Percentiles rank a stretch among this genome's conserved stretches.
phyloP scores from a whole-genome alignment of 805 yeast genomes.

The Zygosaccharomyces siamensis region DNA sequence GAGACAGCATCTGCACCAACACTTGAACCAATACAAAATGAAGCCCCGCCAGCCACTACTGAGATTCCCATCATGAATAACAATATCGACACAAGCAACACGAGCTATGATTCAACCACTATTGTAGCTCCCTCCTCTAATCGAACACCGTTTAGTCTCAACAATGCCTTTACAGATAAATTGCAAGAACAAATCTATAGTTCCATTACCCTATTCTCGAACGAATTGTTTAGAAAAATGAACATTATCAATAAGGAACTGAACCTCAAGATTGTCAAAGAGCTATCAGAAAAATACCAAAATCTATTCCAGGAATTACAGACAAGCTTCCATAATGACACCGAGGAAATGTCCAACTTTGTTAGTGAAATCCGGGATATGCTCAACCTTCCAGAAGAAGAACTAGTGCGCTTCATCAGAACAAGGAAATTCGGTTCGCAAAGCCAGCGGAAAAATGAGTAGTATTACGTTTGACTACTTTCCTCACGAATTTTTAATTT shows the following conservation, averaged over 20 bases:
- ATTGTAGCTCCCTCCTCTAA: slow-evolving; percentile 7
- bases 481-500: slow-evolving; percentile 1
- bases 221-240: slow-evolving; percentile 35
- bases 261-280: slow-evolving; percentile 34
- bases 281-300: slow-evolving; percentile 36
- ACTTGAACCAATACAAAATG: background rate
- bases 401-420: slow-evolving; percentile 30
- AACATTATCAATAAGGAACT: slow-evolving; percentile 37
- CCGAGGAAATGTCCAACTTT: slow-evolving; percentile 36
- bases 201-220: slow-evolving; percentile 35
- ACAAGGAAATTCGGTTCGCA: slow-evolving; percentile 14
- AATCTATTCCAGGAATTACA: slow-evolving; percentile 32
- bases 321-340: slow-evolving; percentile 35
- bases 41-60: background rate
- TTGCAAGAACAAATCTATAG: slow-evolving; percentile 37
- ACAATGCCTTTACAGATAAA: slow-evolving; percentile 34
- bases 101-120: slow-evolving; percentile 9
- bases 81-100: slow-evolving; percentile 3
- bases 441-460: too few relatives aligned
- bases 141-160: slow-evolving; percentile 6
- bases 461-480: background rate
- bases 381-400: slow-evolving; percentile 36
- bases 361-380: slow-evolving; percentile 35
- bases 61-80: background rate
- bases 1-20: background rate